Evolutionary conservation across 371 early-diverging fungal genomes (phyloP).

Genomic region (Mucor circinelloides): DNA sequence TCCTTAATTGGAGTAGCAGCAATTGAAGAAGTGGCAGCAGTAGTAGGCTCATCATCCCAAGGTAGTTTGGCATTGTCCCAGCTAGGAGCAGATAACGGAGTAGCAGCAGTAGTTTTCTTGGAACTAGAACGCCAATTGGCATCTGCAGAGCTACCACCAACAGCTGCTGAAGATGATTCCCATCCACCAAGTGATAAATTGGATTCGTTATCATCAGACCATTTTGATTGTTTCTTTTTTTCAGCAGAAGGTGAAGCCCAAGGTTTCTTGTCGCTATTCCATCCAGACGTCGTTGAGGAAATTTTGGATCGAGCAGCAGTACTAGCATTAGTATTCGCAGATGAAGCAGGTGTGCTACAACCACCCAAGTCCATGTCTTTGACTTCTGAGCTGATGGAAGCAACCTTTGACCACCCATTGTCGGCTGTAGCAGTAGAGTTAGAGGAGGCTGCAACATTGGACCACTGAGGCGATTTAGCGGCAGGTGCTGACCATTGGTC

Average conservation of each 20-base stretch:
- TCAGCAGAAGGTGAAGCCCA: background rate
- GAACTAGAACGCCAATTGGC: background rate
- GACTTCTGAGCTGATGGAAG: background rate
- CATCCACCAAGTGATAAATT: background rate
- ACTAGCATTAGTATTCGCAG: background rate
- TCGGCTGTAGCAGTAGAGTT: background rate
- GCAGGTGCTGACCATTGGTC: background rate
- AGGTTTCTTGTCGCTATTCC: background rate
- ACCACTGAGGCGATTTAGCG: background rate
- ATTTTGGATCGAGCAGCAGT: background rate
- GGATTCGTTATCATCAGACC: background rate
- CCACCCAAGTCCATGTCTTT: background rate
- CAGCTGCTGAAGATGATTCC: background rate
- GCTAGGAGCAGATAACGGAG: background rate
- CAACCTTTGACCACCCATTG: background rate
- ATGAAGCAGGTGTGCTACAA: background rate
- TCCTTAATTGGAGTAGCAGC: background rate
- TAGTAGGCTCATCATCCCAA: conserved; percentile 10
- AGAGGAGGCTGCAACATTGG: background rate
- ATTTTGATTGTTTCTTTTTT: background rate
- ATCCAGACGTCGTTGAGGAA: background rate
- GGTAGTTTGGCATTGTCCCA: conserved; percentile 10
- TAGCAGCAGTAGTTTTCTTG: background rate
- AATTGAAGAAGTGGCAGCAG: background rate
- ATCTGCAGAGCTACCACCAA: background rate